Evolutionary conservation across 768 basidiomycete species (phyloP).

Genomic region (Boletus pseudopeckii): DNA sequence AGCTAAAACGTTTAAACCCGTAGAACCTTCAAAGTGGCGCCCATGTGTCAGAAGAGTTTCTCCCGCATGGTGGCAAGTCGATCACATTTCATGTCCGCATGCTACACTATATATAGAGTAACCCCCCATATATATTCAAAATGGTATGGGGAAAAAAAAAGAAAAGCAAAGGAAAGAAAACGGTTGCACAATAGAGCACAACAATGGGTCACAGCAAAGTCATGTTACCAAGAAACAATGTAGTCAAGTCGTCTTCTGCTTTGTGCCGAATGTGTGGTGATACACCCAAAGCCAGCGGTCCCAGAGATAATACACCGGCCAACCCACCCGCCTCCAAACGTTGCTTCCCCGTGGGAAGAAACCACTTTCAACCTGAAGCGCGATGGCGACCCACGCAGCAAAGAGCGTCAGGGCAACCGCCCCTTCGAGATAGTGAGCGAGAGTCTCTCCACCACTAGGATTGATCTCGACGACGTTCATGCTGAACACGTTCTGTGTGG

Average conservation of each 20-base stretch:
- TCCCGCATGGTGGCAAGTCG: too few species aligned
- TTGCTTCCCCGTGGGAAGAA: slow-evolving; percentile 18
- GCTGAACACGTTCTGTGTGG: slow-evolving; percentile 45
- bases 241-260: slow-evolving; percentile 7
- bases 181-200: background rate
- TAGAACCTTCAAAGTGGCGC: too few species aligned
- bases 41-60: too few species aligned
- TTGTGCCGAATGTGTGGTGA: background rate
- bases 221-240: background rate
- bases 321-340: slow-evolving; percentile 18
- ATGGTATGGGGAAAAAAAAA: background rate
- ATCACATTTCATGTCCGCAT: background rate
- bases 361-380: slow-evolving; percentile 40
- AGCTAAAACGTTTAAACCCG: too few species aligned
- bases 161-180: background rate
- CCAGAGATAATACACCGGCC: slow-evolving; percentile 18
- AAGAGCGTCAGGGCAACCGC: slow-evolving; percentile 47
- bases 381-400: slow-evolving; percentile 54
- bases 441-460: slow-evolving; percentile 20
- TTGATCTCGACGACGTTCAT: slow-evolving; percentile 54
- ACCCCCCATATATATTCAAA: background rate
- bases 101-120: background rate
- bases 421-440: slow-evolving; percentile 38
- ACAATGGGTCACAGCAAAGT: background rate
- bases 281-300: background rate